Evolutionary conservation across 495 filamentous ascomycete genomes (phyloP), one percentile per base, ranked within the genome.

Genomic region (Neurospora sp.): DNA sequence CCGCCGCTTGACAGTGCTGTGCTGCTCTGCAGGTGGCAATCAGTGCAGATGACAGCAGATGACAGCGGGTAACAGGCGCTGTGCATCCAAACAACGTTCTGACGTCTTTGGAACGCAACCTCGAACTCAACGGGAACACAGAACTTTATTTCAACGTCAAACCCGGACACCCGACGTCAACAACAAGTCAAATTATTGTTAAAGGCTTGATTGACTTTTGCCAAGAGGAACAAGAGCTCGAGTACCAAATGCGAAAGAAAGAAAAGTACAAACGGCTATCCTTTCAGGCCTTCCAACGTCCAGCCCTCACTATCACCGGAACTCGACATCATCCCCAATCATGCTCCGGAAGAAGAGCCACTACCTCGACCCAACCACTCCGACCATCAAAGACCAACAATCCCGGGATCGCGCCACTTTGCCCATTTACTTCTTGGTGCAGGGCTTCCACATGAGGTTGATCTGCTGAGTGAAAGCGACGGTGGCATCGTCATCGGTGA

Each of bases 401-500:
- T 61, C 11, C 42, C 53, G 40, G 40, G 18, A 22, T 39, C 16
- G 18, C n/a, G 10, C 27, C n/a, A 1, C 11, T 31, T 18, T 12
- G 14, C 71, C 42, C 18, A n/a, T 39, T 68, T 71, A 78, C 74
- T 78, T 76, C 74, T 78, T 76, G 70, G 77, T 82, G 77, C 86
- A 88, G 22, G 78, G 69, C 74, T 80, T 79, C 86, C 86, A 88
- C 71, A 78, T 76, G 73, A 88, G 81, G 79, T 88, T 84, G 71
- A 87, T 48, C 80, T 87, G 84, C 78, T 88, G 85, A 38, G 85
- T 86, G 78, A 88, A 86, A 69, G 83, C 82, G 70, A 87, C 81
- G 44, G 86, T 88, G 73, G 86, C 86, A 73, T 88, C 86, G 76
- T 88, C 86, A 80, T 88, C 83, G 46, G 84, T 85, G 76, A 88